These are phyloP conservation scores for Erigeron canadensis DNA, from an alignment of 129 eudicot genomes.

Conservation along the genomic window DNA sequence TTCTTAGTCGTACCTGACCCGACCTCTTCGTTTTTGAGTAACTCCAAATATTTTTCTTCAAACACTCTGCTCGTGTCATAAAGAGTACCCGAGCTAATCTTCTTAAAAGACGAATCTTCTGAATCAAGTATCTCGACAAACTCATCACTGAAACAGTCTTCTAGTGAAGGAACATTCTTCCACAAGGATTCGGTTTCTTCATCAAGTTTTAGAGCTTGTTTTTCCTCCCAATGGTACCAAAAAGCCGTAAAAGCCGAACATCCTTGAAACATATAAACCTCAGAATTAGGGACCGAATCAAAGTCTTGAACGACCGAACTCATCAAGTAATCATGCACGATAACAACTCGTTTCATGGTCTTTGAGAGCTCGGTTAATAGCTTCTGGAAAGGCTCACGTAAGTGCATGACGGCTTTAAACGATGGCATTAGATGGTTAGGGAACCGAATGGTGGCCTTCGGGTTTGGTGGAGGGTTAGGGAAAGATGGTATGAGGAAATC, in stretches of 20 bases:
- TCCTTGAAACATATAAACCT: slow-evolving; percentile 35
- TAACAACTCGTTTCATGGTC: slow-evolving; percentile 24
- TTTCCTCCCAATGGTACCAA: slow-evolving; percentile 36
- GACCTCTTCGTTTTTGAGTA: slow-evolving; percentile 19
- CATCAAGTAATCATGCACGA: slow-evolving; percentile 40
- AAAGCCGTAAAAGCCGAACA: slow-evolving; percentile 36
- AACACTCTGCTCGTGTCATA: slow-evolving; percentile 38
- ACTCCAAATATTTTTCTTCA: slow-evolving; percentile 29
- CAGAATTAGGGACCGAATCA: slow-evolving; percentile 14
- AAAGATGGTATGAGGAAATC: slow-evolving; percentile 49
- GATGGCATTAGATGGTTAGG: slow-evolving; percentile 56
- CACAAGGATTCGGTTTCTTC: slow-evolving; percentile 11
- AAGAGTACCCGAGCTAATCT: slow-evolving; percentile 32
- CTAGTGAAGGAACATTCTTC: slow-evolving; percentile 25
- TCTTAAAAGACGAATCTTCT: slow-evolving; percentile 23
- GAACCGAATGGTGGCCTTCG: slow-evolving; percentile 34
- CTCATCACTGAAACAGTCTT: slow-evolving; percentile 29
- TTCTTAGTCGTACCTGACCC: slow-evolving; percentile 18
- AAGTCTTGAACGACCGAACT: slow-evolving; percentile 41
- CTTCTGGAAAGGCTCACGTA: slow-evolving; percentile 36
- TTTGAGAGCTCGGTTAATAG: slow-evolving; percentile 21
- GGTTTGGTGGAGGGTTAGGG: slow-evolving; percentile 48
- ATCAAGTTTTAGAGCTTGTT: slow-evolving; percentile 4
- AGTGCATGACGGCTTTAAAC: slow-evolving; percentile 36
- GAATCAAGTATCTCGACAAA: slow-evolving; percentile 18